Percentiles rank a stretch among this genome's conserved stretches.
Evolutionary conservation across 805 yeast species (phyloP).

Genomic region (Teunomyces kruisii): DNA sequence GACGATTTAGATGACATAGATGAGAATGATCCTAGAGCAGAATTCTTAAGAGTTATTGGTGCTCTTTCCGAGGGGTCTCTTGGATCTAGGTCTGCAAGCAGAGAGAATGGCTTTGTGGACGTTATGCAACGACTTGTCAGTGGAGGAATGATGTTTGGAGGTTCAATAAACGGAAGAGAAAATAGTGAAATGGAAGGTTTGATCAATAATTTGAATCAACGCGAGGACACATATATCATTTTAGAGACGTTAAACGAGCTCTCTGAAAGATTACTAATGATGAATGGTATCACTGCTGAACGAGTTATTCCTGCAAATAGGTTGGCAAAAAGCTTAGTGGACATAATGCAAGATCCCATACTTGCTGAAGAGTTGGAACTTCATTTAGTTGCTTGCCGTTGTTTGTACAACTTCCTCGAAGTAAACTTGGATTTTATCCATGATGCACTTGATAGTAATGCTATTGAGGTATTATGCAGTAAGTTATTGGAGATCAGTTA

Average conservation of each 20-base stretch:
- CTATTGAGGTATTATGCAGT: conserved; percentile 61
- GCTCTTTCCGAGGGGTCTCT: conserved; percentile 14
- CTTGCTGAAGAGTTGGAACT: conserved; percentile 66
- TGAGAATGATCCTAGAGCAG: conserved; percentile 20
- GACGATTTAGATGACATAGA: conserved; percentile 12
- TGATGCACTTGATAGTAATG: conserved; percentile 62
- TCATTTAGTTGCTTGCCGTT: conserved; percentile 81
- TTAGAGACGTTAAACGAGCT: conserved; percentile 66
- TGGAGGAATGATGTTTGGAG: conserved; percentile 22
- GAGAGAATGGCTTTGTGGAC: conserved; percentile 24
- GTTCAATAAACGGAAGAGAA: conserved; percentile 14
- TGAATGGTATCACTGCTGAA: conserved; percentile 62
- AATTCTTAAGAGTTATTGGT: conserved; percentile 27
- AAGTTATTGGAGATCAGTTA: conserved; percentile 73
- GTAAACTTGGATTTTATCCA: conserved; percentile 64
- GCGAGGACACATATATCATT: conserved; percentile 59
- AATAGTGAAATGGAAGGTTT: conserved; percentile 33
- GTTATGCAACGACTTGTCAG: conserved; percentile 33
- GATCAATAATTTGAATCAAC: conserved; percentile 37
- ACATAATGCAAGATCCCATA: conserved; percentile 59
- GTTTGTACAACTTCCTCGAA: conserved; percentile 78
- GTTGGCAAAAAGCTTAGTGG: conserved; percentile 54
- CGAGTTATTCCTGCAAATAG: conserved; percentile 60
- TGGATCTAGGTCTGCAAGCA: not conserved
- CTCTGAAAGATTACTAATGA: conserved; percentile 65